phyloP scores from a whole-genome alignment of 2,329 filamentous ascomycete genomes.

The Colletotrichum siamense region DNA sequence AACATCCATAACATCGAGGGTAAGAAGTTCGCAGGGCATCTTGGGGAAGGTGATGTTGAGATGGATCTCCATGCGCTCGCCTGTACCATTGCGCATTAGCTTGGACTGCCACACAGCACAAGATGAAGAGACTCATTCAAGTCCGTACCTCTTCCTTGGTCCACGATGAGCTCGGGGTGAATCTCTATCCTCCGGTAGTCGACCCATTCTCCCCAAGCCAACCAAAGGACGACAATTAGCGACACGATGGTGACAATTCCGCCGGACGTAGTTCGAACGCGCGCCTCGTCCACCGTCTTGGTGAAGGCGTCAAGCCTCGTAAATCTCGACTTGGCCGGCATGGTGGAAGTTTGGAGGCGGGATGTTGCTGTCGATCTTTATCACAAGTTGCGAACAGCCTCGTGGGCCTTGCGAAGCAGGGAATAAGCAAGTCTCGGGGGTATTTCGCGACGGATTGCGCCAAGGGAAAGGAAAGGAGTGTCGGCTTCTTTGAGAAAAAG shows the following conservation, averaged over 20 bases:
- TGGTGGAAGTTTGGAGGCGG: slow-evolving; percentile 40
- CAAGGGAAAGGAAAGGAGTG: slow-evolving; percentile 22
- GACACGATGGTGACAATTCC: slow-evolving; percentile 94
- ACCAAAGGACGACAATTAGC: slow-evolving; percentile 83
- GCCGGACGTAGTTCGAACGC: slow-evolving; percentile 92
- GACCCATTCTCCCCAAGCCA: slow-evolving; percentile 94
- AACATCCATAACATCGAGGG: slow-evolving; percentile 98
- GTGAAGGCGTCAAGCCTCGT: slow-evolving; percentile 98
- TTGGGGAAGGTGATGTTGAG: slow-evolving; percentile 96
- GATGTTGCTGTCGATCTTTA: background rate
- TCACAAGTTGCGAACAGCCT: slow-evolving; percentile 3
- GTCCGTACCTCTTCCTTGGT: slow-evolving; percentile 85
- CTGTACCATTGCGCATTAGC: slow-evolving; percentile 47
- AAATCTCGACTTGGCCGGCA: slow-evolving; percentile 93
- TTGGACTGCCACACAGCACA: background rate
- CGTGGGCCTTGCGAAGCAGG: background rate
- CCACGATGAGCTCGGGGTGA: slow-evolving; percentile 91
- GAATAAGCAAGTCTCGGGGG: background rate
- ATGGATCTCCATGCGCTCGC: slow-evolving; percentile 99
- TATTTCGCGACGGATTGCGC: slow-evolving; percentile 10
- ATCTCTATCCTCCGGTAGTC: slow-evolving; percentile 89
- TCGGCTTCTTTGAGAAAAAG: background rate
- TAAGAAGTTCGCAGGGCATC: slow-evolving; percentile 92
- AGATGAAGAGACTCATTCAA: background rate
- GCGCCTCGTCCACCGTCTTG: slow-evolving; percentile 98